Evolutionary conservation across 2,329 filamentous ascomycete species (phyloP).

Genomic region (Cyclaneusma minus): DNA sequence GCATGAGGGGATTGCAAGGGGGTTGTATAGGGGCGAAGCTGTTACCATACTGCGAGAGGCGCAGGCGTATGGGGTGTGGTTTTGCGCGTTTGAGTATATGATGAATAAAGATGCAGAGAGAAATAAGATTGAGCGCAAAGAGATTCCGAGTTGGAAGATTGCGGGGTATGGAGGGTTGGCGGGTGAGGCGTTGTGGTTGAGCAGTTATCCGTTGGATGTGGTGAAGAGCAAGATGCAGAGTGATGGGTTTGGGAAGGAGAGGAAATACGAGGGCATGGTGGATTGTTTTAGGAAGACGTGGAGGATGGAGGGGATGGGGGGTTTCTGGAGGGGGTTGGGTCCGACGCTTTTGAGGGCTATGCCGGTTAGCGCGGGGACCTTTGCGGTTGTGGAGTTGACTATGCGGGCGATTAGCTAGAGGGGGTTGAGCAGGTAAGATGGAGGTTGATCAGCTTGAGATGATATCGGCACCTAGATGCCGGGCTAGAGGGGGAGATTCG

Average conservation of each 20-base stretch:
- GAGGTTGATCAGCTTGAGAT: no score
- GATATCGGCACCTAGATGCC: no score
- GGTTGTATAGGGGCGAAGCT: slow-evolving; percentile 73
- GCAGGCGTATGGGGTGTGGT: slow-evolving; percentile 92
- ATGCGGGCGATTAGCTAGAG: slow-evolving; percentile 40
- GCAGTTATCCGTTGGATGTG: slow-evolving; percentile 90
- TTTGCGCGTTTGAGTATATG: slow-evolving; percentile 85
- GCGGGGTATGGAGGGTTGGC: slow-evolving; percentile 86
- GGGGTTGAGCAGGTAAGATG: no score
- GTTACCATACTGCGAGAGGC: slow-evolving; percentile 84
- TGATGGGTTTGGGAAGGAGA: slow-evolving; percentile 64
- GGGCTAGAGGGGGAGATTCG: no score
- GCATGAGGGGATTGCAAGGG: slow-evolving; percentile 49
- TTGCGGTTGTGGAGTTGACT: slow-evolving; percentile 63
- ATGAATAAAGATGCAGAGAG: slow-evolving; percentile 81
- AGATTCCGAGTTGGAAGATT: slow-evolving; percentile 72
- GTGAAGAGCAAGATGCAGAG: slow-evolving; percentile 99
- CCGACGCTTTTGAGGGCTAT: slow-evolving; percentile 88
- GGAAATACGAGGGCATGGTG: slow-evolving; percentile 67
- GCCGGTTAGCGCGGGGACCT: slow-evolving; percentile 96
- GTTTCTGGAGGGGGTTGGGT: slow-evolving; percentile 90
- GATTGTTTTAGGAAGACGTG: slow-evolving; percentile 81
- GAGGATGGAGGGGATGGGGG: slow-evolving; percentile 57
- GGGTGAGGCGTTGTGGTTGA: slow-evolving; percentile 85
- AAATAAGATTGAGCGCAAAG: slow-evolving; percentile 58